These are phyloP conservation scores for Russula earlei DNA, from an alignment of 768 basidiomycete species.

Conservation along the genomic window DNA sequence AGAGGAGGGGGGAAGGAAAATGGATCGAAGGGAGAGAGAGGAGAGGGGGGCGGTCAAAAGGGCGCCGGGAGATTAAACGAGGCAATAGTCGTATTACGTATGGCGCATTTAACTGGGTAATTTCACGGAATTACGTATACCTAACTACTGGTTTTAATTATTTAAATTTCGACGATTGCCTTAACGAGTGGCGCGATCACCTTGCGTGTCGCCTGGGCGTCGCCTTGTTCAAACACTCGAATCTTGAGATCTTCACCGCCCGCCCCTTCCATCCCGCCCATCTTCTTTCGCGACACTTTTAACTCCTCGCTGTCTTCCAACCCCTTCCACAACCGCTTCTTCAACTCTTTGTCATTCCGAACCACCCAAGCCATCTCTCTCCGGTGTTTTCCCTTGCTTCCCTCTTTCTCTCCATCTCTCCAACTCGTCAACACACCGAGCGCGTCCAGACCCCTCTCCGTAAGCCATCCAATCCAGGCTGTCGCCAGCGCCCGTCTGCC, in stretches of 20 bases:
- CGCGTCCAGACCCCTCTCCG: conserved; percentile 49
- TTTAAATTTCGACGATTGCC: background rate
- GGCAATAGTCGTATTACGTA: conserved; percentile 5
- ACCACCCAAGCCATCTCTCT: conserved; percentile 65
- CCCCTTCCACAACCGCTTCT: conserved; percentile 44
- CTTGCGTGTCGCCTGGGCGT: conserved; percentile 15
- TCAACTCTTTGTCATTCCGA: conserved; percentile 33
- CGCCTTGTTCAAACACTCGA: conserved; percentile 14
- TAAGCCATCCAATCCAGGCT: conserved; percentile 49
- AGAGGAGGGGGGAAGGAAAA: background rate
- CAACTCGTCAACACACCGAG: conserved; percentile 79
- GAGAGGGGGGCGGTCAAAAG: too few relatives aligned
- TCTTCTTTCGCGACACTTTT: conserved; percentile 35
- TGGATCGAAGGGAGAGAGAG: background rate
- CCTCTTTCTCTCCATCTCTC: conserved; percentile 40
- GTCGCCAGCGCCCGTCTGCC: conserved; percentile 31
- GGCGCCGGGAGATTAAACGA: background rate
- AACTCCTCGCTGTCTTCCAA: conserved; percentile 50
- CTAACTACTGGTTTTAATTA: background rate
- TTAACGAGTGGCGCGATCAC: conserved; percentile 14
- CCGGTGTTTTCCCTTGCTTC: conserved; percentile 46
- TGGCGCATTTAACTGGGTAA: too few relatives aligned
- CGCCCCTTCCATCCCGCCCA: conserved; percentile 26
- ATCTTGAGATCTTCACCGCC: conserved; percentile 12
- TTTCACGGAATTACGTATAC: background rate